A percentile compares a stretch with the other conserved stretches of the same genome.
These are phyloP conservation scores for Clitoria ternatea DNA, from an alignment of 306 rosid species.

Conservation along the genomic window DNA sequence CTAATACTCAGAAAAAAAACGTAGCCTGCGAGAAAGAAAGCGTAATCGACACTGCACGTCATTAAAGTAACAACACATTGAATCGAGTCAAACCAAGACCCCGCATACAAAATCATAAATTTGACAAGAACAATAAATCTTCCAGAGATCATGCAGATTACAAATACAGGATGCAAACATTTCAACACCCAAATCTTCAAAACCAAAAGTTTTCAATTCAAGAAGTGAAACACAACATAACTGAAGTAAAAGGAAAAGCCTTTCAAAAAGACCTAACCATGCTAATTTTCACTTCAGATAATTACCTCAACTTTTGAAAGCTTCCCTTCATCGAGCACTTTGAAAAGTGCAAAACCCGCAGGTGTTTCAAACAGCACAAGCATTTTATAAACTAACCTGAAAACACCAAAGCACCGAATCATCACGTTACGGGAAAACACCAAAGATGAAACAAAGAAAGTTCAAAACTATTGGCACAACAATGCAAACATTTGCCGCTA, in stretches of 20 bases:
- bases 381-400: conserved; percentile 48
- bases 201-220: too few relatives aligned
- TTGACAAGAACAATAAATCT: background rate
- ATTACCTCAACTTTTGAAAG: conserved; percentile 74
- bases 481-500: background rate
- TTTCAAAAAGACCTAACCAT: background rate
- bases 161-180: background rate
- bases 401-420: background rate
- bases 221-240: background rate
- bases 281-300: background rate
- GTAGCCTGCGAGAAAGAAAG: background rate
- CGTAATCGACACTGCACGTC: background rate
- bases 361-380: conserved; percentile 70
- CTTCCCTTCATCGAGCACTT: conserved; percentile 77
- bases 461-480: background rate
- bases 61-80: background rate
- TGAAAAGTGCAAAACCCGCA: conserved; percentile 79
- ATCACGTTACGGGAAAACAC: background rate
- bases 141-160: background rate
- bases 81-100: too few relatives aligned
- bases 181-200: too few relatives aligned
- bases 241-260: background rate
- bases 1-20: background rate
- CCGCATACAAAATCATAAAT: background rate
- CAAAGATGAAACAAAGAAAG: background rate